phyloP scores from a whole-genome alignment of 257 asterid genomes.

The Fraxinus americana region DNA sequence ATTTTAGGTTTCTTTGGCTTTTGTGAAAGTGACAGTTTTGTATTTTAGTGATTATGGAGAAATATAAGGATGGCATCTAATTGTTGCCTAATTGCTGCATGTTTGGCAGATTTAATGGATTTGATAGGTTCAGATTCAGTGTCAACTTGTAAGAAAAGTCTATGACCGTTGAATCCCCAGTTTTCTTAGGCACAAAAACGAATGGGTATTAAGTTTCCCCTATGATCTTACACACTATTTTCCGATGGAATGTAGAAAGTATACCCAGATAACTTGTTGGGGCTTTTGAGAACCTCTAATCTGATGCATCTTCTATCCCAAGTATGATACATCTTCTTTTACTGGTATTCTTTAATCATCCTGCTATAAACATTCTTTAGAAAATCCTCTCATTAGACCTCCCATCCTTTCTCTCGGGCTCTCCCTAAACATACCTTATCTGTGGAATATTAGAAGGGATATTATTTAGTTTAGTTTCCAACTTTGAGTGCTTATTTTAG shows the following conservation, averaged over 20 bases:
- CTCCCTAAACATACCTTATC: neutral
- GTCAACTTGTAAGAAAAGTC: neutral
- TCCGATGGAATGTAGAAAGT: neutral
- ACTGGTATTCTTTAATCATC: neutral
- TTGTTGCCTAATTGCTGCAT: neutral
- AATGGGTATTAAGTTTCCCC: neutral
- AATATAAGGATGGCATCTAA: neutral
- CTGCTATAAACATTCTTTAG: neutral
- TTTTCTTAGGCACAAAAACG: neutral
- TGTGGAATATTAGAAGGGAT: too few species aligned
- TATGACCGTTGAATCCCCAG: neutral
- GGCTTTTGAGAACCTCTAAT: neutral
- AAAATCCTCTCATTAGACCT: neutral
- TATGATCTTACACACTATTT: neutral
- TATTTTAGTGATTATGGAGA: neutral
- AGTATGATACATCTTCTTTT: neutral
- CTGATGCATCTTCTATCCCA: neutral
- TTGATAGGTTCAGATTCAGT: neutral
- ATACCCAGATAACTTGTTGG: neutral
- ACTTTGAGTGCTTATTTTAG: too few species aligned
- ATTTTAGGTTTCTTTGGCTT: neutral
- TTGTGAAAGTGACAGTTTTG: neutral
- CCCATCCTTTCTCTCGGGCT: neutral
- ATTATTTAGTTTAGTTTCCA: too few species aligned
- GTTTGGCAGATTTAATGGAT: slow-evolving; percentile 9